phyloP scores from a whole-genome alignment of 441 rosid genomes.

The Geranium incanum region DNA sequence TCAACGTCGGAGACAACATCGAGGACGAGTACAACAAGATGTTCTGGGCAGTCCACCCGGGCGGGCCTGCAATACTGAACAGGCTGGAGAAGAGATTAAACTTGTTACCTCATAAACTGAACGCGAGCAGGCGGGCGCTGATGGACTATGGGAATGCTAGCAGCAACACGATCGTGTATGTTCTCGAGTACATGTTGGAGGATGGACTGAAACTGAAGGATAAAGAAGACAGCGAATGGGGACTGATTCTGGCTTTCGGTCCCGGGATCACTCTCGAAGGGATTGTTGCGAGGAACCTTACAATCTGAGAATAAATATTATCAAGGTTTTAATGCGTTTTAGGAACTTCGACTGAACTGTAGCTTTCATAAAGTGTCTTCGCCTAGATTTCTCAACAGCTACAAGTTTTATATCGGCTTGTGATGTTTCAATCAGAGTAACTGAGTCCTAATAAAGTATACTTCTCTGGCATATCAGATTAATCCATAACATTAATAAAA shows the following conservation, averaged over 20 bases:
- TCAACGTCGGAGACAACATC: constrained; percentile 23
- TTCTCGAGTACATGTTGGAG: constrained; percentile 80
- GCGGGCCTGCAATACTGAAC: constrained; percentile 91
- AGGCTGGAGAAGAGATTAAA: constrained; percentile 66
- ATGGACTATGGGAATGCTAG: constrained; percentile 93
- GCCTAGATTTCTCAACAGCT: no score
- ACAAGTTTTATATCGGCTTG: no score
- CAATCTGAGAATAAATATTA: constrained; percentile 26
- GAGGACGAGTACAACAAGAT: constrained; percentile 52
- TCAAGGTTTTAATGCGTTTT: neutral
- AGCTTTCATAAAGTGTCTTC: neutral
- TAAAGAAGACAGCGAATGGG: constrained; percentile 44
- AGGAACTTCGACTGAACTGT: neutral
- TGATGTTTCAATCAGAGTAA: no score
- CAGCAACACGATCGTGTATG: constrained; percentile 83
- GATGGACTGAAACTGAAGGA: constrained; percentile 43
- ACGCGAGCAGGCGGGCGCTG: constrained; percentile 72
- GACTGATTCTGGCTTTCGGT: constrained; percentile 82
- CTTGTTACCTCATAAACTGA: constrained; percentile 61
- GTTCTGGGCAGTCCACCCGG: constrained; percentile 99
- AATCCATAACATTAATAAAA: neutral
- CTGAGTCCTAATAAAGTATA: neutral
- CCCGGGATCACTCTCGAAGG: constrained; percentile 95
- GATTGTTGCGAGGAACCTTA: constrained; percentile 84
- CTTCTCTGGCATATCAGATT: neutral